phyloP scores from a whole-genome alignment of 768 basidiomycete genomes.

The Auricularia sp. region DNA sequence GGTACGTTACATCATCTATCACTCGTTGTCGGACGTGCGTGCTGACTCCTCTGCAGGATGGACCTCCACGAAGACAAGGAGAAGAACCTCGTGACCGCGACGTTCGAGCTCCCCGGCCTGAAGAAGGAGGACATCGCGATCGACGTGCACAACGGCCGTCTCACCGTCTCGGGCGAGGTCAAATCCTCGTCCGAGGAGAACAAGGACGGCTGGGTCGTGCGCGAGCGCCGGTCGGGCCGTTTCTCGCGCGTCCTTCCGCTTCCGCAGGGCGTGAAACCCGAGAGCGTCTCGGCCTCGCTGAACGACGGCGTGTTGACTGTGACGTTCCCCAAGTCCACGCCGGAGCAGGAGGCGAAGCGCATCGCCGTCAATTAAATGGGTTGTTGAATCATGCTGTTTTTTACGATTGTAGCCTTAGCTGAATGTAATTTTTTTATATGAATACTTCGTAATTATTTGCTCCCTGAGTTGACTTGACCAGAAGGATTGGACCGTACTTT shows the following conservation, averaged over 20 bases:
- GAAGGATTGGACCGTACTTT: too few species aligned
- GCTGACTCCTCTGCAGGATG: slow-evolving; percentile 16
- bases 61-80: slow-evolving; percentile 38
- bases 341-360: slow-evolving; percentile 13
- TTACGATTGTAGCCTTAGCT: too few species aligned
- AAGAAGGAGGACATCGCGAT: slow-evolving; percentile 39
- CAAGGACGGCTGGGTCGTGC: slow-evolving; percentile 31
- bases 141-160: slow-evolving; percentile 15
- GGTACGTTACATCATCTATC: slow-evolving; percentile 8
- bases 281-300: slow-evolving; percentile 35
- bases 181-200: slow-evolving; percentile 19
- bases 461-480: too few species aligned
- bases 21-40: too few species aligned
- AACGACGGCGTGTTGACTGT: slow-evolving; percentile 44
- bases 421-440: too few species aligned
- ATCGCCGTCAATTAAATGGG: not conserved
- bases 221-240: slow-evolving; percentile 39
- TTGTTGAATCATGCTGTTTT: too few species aligned
- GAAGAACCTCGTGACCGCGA: slow-evolving; percentile 35
- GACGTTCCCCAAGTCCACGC: slow-evolving; percentile 40
- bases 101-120: slow-evolving; percentile 48
- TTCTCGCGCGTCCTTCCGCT: slow-evolving; percentile 40
- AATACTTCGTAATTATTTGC: too few species aligned
- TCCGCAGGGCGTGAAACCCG: slow-evolving; percentile 36
- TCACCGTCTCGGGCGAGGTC: slow-evolving; percentile 35